Evolutionary conservation across 352 stramenopile species (phyloP).

Genomic region (Albugo laibachii): DNA sequence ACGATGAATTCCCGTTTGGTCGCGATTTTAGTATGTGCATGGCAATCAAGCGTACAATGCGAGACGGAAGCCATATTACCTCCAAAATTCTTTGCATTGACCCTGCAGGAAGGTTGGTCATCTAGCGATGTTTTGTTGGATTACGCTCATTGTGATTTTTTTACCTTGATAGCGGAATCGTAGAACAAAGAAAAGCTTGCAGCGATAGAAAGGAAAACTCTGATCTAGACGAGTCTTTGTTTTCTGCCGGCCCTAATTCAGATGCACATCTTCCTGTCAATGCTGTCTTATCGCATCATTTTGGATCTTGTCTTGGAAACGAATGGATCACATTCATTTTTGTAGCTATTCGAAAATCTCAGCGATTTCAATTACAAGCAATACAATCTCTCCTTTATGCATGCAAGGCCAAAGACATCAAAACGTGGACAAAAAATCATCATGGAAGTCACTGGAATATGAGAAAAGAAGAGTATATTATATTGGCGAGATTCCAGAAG

Average conservation of each 20-base stretch:
- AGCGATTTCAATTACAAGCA: constrained; percentile 42
- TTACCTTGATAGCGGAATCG: background rate
- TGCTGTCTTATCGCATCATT: constrained; percentile 15
- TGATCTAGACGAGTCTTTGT: no score
- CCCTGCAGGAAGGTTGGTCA: no score
- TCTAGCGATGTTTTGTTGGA: background rate
- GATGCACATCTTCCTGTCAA: constrained; percentile 42
- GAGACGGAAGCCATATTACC: no score
- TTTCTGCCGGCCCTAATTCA: constrained; percentile 12
- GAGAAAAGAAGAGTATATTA: no score
- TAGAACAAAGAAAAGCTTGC: background rate
- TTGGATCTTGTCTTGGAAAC: constrained; percentile 27
- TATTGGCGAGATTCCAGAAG: no score
- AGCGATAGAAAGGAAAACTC: no score
- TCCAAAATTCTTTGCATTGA: no score
- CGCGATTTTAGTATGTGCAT: no score
- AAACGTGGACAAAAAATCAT: no score
- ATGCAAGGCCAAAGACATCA: constrained; percentile 59
- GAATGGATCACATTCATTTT: constrained; percentile 26
- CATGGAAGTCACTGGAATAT: no score
- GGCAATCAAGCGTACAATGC: no score
- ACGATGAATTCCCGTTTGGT: no score
- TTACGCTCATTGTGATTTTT: background rate
- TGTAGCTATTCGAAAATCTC: constrained; percentile 31
- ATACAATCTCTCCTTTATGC: constrained; percentile 64